These are phyloP conservation scores for Fraxinus pennsylvanica DNA, from an alignment of 257 asterid genomes.

Conservation along the genomic window DNA sequence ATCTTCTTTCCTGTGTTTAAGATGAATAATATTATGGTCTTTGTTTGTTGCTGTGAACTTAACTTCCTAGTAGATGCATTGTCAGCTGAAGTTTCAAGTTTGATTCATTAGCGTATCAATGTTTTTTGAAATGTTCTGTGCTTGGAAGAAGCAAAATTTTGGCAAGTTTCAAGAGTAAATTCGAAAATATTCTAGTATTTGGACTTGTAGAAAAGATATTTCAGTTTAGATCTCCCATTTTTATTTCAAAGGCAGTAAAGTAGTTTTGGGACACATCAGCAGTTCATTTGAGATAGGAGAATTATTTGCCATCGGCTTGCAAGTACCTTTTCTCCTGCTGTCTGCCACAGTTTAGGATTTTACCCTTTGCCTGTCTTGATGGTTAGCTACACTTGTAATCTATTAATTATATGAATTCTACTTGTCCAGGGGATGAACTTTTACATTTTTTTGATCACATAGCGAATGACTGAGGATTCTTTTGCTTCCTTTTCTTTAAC, in stretches of 20 bases:
- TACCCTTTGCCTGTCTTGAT: neutral
- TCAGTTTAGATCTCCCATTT: neutral
- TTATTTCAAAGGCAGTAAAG: neutral
- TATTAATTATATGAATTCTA: too few species aligned
- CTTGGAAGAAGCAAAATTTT: conserved; percentile 5
- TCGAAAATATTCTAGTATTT: neutral
- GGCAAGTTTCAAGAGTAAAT: neutral
- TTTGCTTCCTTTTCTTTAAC: neutral
- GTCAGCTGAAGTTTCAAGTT: neutral
- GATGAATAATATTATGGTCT: neutral
- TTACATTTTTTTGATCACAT: neutral
- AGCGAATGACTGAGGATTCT: neutral
- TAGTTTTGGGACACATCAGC: neutral
- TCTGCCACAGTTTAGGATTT: neutral
- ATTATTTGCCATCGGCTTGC: neutral
- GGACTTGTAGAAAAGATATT: neutral
- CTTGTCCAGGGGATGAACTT: neutral
- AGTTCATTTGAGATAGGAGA: neutral
- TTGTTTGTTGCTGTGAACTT: neutral
- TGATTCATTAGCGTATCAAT: neutral
- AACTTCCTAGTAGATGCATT: neutral
- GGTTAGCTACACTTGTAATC: too few species aligned
- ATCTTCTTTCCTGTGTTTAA: neutral
- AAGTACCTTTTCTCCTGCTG: neutral
- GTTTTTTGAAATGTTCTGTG: neutral